Evolutionary conservation across 1,284 basidiomycete species (phyloP).

Genomic region (Austroboletus olivaceoglutinosus): DNA sequence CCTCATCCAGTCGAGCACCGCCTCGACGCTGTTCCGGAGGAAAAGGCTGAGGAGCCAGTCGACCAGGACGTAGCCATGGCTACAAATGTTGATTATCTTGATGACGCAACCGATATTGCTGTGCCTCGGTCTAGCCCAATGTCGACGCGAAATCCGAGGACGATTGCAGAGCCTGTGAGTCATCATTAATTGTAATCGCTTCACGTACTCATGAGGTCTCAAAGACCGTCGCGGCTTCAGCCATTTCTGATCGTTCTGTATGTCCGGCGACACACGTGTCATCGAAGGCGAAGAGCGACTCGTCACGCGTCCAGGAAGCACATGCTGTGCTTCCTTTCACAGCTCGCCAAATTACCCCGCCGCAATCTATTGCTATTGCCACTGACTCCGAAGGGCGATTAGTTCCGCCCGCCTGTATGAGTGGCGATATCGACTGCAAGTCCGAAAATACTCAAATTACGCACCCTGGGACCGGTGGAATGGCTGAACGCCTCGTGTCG

Average conservation of each 20-base stretch:
- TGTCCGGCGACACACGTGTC: conserved; percentile 14
- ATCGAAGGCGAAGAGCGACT: conserved; percentile 24
- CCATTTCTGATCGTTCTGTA: conserved; percentile 16
- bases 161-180: conserved; percentile 23
- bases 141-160: conserved; percentile 31
- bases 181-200: conserved; percentile 5
- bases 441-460: conserved; percentile 14
- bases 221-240: conserved; percentile 15
- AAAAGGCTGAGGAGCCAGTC: conserved; percentile 2
- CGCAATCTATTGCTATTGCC: conserved; percentile 14
- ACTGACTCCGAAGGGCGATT: conserved; percentile 9
- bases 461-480: conserved; percentile 12
- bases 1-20: conserved; percentile 12
- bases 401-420: conserved; percentile 21
- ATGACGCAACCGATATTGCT: conserved; percentile 1
- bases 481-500: conserved; percentile 35
- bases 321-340: conserved; percentile 4
- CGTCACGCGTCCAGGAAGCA: conserved; percentile 14
- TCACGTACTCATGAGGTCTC: conserved; percentile 20
- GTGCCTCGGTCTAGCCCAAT: conserved; percentile 3
- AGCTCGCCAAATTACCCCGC: conserved; percentile 10
- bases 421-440: conserved; percentile 19
- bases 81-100: not conserved
- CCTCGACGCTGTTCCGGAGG: conserved; percentile 9
- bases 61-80: conserved; percentile 4